Percentiles rank a stretch among this genome's conserved stretches.
Conservation (phyloP, 2,329 filamentous ascomycete genomes). For the Arthrobotrys musiformis region DNA sequence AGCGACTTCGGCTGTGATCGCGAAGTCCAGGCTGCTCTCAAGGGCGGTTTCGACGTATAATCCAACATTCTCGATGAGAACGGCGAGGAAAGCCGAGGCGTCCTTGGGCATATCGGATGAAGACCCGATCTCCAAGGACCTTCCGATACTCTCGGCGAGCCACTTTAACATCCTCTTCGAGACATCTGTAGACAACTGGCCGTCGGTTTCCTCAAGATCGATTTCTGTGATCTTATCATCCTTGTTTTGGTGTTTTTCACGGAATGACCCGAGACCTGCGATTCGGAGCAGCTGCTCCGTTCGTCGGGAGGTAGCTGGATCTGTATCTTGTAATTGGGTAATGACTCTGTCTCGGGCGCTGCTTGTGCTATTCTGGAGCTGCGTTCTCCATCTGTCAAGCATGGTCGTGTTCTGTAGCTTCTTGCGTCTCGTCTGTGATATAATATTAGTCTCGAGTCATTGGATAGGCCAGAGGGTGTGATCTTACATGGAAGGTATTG, state of each 20-base stretch:
- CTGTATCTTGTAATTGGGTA: conserved; percentile 48
- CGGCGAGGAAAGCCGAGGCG: conserved; percentile 45
- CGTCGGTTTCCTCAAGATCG: conserved; percentile 76
- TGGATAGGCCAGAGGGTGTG: conserved; percentile 28
- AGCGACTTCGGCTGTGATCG: conserved; percentile 77
- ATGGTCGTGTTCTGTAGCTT: conserved; percentile 69
- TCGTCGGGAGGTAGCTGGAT: conserved; percentile 73
- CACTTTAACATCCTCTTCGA: conserved; percentile 99
- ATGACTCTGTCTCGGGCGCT: conserved; percentile 58
- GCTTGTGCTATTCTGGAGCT: conserved; percentile 47
- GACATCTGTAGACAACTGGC: conserved; percentile 80
- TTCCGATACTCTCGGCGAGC: conserved; percentile 92
- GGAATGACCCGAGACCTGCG: conserved; percentile 69
- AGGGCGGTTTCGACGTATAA: conserved; percentile 73
- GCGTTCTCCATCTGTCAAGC: conserved; percentile 58
- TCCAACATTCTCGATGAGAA: conserved; percentile 54
- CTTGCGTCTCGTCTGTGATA: conserved; percentile 69
- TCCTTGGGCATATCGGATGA: conserved; percentile 75
- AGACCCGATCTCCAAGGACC: conserved; percentile 88
- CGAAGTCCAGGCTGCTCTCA: conserved; percentile 77
- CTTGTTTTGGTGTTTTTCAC: conserved; percentile 63
- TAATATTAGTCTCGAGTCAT: not conserved
- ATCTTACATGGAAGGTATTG: conserved; percentile 80
- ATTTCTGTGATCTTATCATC: conserved; percentile 59
- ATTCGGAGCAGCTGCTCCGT: conserved; percentile 87